Conservation (phyloP, 108 stramenopile genomes). For the Skeletonema tropicum region DNA sequence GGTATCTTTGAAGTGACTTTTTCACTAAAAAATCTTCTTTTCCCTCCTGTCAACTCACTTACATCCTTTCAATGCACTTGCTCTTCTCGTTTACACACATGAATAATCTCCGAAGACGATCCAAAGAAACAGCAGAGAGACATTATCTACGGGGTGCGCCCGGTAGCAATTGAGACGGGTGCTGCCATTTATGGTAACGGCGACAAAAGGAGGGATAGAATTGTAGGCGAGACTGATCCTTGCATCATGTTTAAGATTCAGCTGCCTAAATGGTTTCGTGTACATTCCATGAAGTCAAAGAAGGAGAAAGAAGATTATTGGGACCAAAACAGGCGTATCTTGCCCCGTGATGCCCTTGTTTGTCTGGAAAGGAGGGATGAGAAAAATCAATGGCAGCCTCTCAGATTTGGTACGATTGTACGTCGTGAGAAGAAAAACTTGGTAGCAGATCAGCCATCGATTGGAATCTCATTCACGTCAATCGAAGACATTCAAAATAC, state of each 20-base stretch:
- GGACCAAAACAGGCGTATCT: constrained; percentile 16
- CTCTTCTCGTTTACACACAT: too few species aligned
- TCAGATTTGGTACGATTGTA: constrained; percentile 21
- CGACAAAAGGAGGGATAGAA: neutral
- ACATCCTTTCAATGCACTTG: neutral
- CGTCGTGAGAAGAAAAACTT: constrained; percentile 7
- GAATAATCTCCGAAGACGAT: constrained; percentile 1
- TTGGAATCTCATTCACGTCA: constrained; percentile 18
- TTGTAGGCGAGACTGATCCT: constrained; percentile 15
- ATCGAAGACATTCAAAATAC: constrained; percentile 1
- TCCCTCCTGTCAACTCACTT: neutral
- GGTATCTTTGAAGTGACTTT: neutral
- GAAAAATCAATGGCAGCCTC: constrained; percentile 6
- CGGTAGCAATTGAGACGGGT: constrained; percentile 12
- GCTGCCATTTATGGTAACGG: neutral
- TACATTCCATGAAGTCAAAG: constrained; percentile 11
- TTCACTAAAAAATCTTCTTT: neutral
- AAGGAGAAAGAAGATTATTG: constrained; percentile 10
- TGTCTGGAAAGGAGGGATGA: constrained; percentile 18
- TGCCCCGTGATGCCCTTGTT: constrained; percentile 15
- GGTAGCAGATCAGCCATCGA: constrained; percentile 6
- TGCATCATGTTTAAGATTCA: constrained; percentile 19
- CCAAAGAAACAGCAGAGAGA: constrained; percentile 24
- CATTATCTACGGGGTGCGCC: constrained; percentile 15
- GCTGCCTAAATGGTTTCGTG: constrained; percentile 23